Base-by-base conservation (phyloP, 225 moss, liverwort and hornwort species). In the Bryum argenteum region DNA sequence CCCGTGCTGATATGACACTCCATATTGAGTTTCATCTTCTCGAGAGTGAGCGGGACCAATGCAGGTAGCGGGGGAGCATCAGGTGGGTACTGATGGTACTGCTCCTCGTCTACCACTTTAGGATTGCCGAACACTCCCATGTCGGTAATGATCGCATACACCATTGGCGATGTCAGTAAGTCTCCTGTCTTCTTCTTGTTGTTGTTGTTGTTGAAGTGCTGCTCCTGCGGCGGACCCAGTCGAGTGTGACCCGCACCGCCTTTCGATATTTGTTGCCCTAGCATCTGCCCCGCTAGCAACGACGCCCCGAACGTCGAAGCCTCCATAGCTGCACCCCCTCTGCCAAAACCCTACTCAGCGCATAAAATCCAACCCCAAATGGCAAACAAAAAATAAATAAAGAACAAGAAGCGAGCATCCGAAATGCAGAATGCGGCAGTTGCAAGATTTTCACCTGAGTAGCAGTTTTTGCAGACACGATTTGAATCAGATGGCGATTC, bases 1-100 rank as follows among this genome's bases (percentile, higher is more conserved):
- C 81, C 84, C 18, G 86, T 92, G 83, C 91, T 92, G 71, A 92
- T 92, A 52, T 92, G 88, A 61, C 91, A 92, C 64, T 88, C 90
- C 13, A 92, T 85, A 13, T 81, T 71, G 44, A 92, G 63, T 11
- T 82, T 28, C 38, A 88, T 67, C 6, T 63, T 68, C 17, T 63
- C 64, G 38, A 92, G 69, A 42, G 58, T 54, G 1, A 92, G 87
- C 45, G 84, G 86, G 9, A 92, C 70, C 65, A 92, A 77, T 21
- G 89, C 88, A 47, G 89, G 91, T 10, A 78, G 58, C 40, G 72
- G 58, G 15, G 75, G 84, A 12, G 69, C 78, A 37, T 82, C 57
- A 3, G 80, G 73, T 43, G 81, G 85, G n/a, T 78, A 17, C 33
- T 71, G 55, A 13, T 21, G 75, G 67, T 78, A 71, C n/a, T 78